Percentiles rank a stretch among this genome's conserved stretches.
phyloP scores from a whole-genome alignment of 352 stramenopile species.

The Phytophthora cajani region DNA sequence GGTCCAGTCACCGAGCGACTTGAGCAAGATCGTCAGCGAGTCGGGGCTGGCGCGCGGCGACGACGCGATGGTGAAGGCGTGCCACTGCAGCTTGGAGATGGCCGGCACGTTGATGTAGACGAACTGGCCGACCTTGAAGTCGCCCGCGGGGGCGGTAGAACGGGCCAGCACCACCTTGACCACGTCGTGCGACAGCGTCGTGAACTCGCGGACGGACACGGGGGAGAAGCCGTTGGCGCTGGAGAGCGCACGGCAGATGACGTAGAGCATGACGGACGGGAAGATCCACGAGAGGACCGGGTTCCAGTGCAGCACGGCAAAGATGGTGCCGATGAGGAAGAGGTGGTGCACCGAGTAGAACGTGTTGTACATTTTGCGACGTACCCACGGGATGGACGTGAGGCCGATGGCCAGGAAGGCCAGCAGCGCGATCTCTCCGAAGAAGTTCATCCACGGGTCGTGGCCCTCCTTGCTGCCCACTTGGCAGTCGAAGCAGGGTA shows the following conservation, averaged over 20 bases:
- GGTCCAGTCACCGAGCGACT: slow-evolving; percentile 33
- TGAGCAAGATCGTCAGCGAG: slow-evolving; percentile 52
- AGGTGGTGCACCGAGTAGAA: slow-evolving; percentile 61
- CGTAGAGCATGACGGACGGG: slow-evolving; percentile 47
- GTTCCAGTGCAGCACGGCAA: slow-evolving; percentile 51
- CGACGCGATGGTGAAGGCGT: slow-evolving; percentile 58
- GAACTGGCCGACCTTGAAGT: slow-evolving; percentile 51
- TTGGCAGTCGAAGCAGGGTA: no score
- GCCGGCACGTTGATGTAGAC: slow-evolving; percentile 56
- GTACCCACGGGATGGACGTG: slow-evolving; percentile 48
- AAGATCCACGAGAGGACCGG: slow-evolving; percentile 50
- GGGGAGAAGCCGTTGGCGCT: slow-evolving; percentile 39
- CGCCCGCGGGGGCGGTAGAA: slow-evolving; percentile 13
- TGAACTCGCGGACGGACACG: slow-evolving; percentile 40
- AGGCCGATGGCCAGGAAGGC: slow-evolving; percentile 50
- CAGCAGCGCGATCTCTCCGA: slow-evolving; percentile 32
- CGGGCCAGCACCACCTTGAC: slow-evolving; percentile 45
- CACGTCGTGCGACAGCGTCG: slow-evolving; percentile 30
- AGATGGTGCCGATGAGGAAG: slow-evolving; percentile 49
- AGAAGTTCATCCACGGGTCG: no score
- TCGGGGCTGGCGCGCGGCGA: slow-evolving; percentile 34
- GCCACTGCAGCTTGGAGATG: slow-evolving; percentile 58
- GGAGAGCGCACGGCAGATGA: slow-evolving; percentile 42
- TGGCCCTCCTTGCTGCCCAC: no score
- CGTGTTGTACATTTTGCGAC: slow-evolving; percentile 47